A percentile compares a stretch with the other conserved stretches of the same genome.
phyloP scores from a whole-genome alignment of 2,329 filamentous ascomycete species.

The Exophiala alcalophila region DNA sequence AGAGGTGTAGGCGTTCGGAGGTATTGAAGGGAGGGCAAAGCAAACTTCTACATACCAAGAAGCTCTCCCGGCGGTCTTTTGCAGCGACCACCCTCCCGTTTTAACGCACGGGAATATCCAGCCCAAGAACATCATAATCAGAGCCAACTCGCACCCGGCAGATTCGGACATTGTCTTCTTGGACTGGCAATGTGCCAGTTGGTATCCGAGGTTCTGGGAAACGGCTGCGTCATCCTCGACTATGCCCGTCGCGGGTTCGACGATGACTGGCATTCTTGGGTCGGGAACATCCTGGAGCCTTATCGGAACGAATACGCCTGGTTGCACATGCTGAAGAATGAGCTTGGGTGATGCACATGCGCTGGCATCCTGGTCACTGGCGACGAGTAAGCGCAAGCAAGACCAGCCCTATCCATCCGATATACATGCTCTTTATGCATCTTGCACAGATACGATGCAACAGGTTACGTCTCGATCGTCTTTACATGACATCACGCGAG shows the following conservation, averaged over 20 bases:
- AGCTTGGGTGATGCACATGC: conserved; percentile 29
- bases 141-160: conserved; percentile 11
- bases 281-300: conserved; percentile 34
- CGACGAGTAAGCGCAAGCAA: too few relatives aligned
- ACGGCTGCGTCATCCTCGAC: conserved; percentile 39
- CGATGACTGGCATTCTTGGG: conserved; percentile 37
- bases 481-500: too few relatives aligned
- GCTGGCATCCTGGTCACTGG: neutral
- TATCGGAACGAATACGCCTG: conserved; percentile 36
- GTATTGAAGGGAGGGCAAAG: conserved; percentile 26
- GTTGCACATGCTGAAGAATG: conserved; percentile 31
- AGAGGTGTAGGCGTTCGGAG: conserved; percentile 31
- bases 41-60: conserved; percentile 32
- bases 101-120: conserved; percentile 39
- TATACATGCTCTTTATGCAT: too few relatives aligned
- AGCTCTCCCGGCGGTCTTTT: conserved; percentile 30
- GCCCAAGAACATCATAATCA: conserved; percentile 36
- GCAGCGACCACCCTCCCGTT: conserved; percentile 30
- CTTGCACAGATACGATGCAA: too few relatives aligned
- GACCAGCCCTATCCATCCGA: too few relatives aligned
- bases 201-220: conserved; percentile 44
- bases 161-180: conserved; percentile 36
- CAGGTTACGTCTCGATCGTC: too few relatives aligned
- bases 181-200: conserved; percentile 43
- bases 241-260: conserved; percentile 35